A percentile compares a stretch with the other conserved stretches of the same genome.
Conservation (phyloP, 1,284 basidiomycete species). For the Leucoagaricus sp. region DNA sequence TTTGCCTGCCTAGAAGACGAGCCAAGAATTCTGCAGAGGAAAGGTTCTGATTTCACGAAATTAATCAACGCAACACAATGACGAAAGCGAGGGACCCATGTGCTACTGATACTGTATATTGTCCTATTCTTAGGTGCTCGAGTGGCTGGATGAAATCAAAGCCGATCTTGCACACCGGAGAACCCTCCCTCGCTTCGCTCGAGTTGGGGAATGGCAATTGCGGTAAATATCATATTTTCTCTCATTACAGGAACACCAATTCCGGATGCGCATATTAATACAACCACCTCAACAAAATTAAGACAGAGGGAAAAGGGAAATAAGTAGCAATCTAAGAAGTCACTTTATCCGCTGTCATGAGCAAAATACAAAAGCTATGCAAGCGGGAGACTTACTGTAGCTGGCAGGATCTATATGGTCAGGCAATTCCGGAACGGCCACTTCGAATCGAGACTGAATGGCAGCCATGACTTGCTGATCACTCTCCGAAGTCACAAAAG, state of each 20-base stretch:
- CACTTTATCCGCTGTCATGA: conserved; percentile 32
- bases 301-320: conserved; percentile 13
- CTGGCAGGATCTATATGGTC: conserved; percentile 88
- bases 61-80: too few species aligned
- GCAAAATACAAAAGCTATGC: neutral
- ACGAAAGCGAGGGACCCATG: too few species aligned
- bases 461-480: conserved; percentile 93
- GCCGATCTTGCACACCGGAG: too few species aligned
- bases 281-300: conserved; percentile 13
- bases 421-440: conserved; percentile 91
- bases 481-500: conserved; percentile 89
- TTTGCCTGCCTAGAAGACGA: too few species aligned
- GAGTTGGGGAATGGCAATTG: too few species aligned
- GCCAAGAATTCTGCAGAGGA: too few species aligned
- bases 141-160: too few species aligned
- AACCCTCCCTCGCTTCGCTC: too few species aligned
- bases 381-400: conserved; percentile 64
- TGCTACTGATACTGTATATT: too few species aligned
- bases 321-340: conserved; percentile 36
- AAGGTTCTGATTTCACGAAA: too few species aligned
- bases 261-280: conserved; percentile 4
- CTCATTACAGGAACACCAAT: neutral
- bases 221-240: too few species aligned
- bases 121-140: too few species aligned
- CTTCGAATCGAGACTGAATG: conserved; percentile 92